Percentiles rank a stretch among this genome's conserved stretches.
Evolutionary conservation across 2,329 filamentous ascomycete species (phyloP).

Genomic region (Aspergillus eucalypticola): DNA sequence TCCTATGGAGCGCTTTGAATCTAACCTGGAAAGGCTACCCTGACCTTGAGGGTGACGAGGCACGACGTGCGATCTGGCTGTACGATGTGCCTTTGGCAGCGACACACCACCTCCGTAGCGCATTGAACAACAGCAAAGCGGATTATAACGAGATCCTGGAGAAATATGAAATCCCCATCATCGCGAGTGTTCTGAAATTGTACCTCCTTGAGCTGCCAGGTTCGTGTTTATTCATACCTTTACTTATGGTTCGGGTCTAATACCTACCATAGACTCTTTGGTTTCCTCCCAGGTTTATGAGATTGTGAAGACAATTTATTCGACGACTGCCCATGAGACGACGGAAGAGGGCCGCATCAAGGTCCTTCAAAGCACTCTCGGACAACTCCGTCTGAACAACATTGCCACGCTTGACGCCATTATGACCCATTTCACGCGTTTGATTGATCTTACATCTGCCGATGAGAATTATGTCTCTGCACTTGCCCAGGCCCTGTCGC

Average conservation of each 20-base stretch:
- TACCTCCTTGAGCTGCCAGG: conserved; percentile 93
- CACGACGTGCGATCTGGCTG: conserved; percentile 88
- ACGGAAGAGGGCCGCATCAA: conserved; percentile 79
- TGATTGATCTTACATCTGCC: conserved; percentile 95
- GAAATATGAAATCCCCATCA: conserved; percentile 89
- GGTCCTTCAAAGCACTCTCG: conserved; percentile 92
- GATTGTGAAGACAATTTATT: conserved; percentile 96
- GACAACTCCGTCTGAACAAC: conserved; percentile 90
- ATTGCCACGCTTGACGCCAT: conserved; percentile 98
- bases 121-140: conserved; percentile 83
- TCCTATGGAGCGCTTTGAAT: too few species aligned
- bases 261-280: conserved; percentile 70
- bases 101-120: conserved; percentile 78
- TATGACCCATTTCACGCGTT: conserved; percentile 94
- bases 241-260: conserved; percentile 19
- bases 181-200: conserved; percentile 88
- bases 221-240: conserved; percentile 49
- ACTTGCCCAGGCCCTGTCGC: conserved; percentile 73
- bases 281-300: conserved; percentile 98
- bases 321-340: conserved; percentile 72
- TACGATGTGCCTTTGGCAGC: conserved; percentile 83
- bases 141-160: conserved; percentile 75
- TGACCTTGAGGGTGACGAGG: conserved; percentile 94
- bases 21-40: conserved; percentile 67
- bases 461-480: conserved; percentile 80